Evolutionary conservation across 106 monocot genomes (phyloP).

Genomic region (Xerophyta viscosa): DNA sequence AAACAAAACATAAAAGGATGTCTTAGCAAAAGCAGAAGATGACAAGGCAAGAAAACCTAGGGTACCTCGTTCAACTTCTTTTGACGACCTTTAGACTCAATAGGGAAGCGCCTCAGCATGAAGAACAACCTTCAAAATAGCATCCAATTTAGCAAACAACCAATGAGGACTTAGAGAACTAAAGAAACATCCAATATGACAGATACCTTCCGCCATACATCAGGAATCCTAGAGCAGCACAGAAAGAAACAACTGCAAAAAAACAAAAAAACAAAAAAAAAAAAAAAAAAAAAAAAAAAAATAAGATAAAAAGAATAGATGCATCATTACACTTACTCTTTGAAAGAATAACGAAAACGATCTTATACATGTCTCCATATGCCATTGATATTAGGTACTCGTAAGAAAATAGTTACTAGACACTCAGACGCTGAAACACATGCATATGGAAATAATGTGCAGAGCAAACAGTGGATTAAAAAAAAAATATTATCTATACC

Average conservation of each 20-base stretch:
- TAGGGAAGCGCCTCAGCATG: conserved; percentile 59
- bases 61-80: conserved; percentile 69
- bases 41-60: background rate
- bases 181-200: background rate
- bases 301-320: background rate
- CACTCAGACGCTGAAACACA: too few relatives aligned
- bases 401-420: too few relatives aligned
- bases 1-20: too few relatives aligned
- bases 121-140: conserved; percentile 42
- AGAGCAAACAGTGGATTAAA: background rate
- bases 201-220: conserved; percentile 84
- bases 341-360: background rate
- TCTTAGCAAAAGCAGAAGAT: background rate
- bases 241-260: conserved; percentile 65
- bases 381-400: too few relatives aligned
- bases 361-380: background rate
- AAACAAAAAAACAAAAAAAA: background rate
- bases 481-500: conserved; percentile 12
- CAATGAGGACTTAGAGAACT: background rate
- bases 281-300: background rate
- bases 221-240: conserved; percentile 75
- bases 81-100: conserved; percentile 58
- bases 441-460: too few relatives aligned
- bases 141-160: background rate
- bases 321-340: background rate